Conservation (phyloP, 179 eudicot species). For the Vitellaria paradoxa region DNA sequence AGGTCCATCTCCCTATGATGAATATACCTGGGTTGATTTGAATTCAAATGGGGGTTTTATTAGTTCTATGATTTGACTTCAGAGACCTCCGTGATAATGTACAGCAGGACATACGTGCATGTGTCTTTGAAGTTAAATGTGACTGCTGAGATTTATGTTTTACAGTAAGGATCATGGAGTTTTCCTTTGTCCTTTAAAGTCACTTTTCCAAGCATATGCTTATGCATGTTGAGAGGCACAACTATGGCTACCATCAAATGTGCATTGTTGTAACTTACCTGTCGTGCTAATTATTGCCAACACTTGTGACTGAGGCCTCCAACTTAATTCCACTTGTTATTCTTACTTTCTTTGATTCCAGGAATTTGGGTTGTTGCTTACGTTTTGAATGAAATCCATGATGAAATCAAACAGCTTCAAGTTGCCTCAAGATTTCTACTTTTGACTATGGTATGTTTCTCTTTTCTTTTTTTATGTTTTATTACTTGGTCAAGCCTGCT, state of each 20-base stretch:
- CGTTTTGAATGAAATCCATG: conserved; percentile 64
- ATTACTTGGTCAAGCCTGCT: conserved; percentile 1
- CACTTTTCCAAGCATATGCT: neutral
- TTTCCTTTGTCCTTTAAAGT: neutral
- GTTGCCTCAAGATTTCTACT: conserved; percentile 72
- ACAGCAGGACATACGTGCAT: neutral
- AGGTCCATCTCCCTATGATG: no score
- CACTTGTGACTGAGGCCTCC: neutral
- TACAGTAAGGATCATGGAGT: neutral
- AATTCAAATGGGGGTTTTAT: no score
- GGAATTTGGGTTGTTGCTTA: conserved; percentile 80
- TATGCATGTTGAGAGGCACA: neutral
- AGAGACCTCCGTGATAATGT: no score
- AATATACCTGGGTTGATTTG: no score
- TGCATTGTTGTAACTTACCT: neutral
- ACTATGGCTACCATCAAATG: neutral
- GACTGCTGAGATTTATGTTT: neutral
- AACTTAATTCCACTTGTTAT: neutral
- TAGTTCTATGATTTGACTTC: no score
- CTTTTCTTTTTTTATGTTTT: neutral
- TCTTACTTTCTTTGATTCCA: conserved; percentile 23
- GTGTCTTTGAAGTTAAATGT: neutral
- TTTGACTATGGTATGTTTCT: conserved; percentile 48
- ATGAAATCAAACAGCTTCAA: conserved; percentile 61
- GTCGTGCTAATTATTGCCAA: conserved; percentile 4